These are phyloP conservation scores for Pythium dissimile DNA, from an alignment of 352 stramenopile species.

Conservation along the genomic window DNA sequence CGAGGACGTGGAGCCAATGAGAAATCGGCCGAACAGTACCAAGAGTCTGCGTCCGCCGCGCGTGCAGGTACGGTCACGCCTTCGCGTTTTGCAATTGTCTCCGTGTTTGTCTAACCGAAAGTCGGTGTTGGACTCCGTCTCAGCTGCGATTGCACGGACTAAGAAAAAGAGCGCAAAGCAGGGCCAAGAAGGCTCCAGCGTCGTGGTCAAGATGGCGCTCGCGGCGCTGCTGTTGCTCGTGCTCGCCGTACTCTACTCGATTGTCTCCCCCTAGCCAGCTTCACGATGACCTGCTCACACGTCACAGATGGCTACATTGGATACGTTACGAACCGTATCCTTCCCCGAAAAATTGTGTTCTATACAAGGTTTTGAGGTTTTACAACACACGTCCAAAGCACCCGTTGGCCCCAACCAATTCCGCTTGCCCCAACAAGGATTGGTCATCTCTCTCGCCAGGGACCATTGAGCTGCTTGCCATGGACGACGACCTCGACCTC, in stretches of 20 bases:
- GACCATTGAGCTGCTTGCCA: too few species aligned
- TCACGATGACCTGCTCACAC: too few species aligned
- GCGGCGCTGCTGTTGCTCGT: slow-evolving; percentile 3
- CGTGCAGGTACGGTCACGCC: slow-evolving; percentile 38
- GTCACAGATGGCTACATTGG: slow-evolving; percentile 18
- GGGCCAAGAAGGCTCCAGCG: slow-evolving; percentile 10
- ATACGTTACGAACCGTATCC: not conserved
- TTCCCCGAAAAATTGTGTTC: not conserved
- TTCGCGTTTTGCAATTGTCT: not conserved
- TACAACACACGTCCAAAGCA: not conserved
- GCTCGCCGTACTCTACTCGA: slow-evolving; percentile 16
- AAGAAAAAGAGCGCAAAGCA: slow-evolving; percentile 66
- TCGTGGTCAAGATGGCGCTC: slow-evolving; percentile 3
- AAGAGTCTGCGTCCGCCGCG: slow-evolving; percentile 43
- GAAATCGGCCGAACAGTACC: slow-evolving; percentile 29
- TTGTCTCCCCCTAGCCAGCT: slow-evolving; percentile 7
- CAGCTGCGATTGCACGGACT: slow-evolving; percentile 63
- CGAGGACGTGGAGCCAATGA: not conserved
- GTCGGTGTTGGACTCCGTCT: not conserved
- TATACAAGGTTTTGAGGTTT: slow-evolving; percentile 27
- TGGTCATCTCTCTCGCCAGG: slow-evolving; percentile 1
- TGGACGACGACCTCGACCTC: slow-evolving; percentile 90
- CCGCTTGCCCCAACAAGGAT: not conserved
- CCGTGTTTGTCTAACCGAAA: not conserved
- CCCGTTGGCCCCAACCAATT: slow-evolving; percentile 19